phyloP scores from a whole-genome alignment of 148 eudicot genomes.

The Chenopodium quinoa region DNA sequence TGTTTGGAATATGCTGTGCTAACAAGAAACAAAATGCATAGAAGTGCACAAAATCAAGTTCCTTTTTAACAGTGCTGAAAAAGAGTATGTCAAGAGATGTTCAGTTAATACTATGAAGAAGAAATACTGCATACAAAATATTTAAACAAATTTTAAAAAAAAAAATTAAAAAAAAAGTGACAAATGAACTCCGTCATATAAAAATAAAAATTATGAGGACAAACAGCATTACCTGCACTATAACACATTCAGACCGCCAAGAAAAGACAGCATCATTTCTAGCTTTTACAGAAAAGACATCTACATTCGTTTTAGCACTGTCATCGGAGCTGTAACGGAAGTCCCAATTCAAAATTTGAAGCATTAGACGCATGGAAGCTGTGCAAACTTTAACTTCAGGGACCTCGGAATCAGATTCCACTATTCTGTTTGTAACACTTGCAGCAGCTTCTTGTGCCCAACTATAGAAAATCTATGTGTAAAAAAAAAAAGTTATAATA shows the following conservation, averaged over 20 bases:
- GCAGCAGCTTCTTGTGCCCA: slow-evolving; percentile 92
- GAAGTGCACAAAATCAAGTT: neutral
- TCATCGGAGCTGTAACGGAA: slow-evolving; percentile 49
- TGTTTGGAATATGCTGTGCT: neutral
- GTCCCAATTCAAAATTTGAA: slow-evolving; percentile 92
- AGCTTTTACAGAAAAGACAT: slow-evolving; percentile 53
- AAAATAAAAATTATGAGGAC: neutral
- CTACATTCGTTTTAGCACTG: slow-evolving; percentile 43
- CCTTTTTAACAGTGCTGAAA: neutral
- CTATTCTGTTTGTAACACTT: slow-evolving; percentile 59
- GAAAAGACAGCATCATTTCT: slow-evolving; percentile 43
- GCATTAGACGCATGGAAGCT: slow-evolving; percentile 77
- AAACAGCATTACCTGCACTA: slow-evolving; percentile 63
- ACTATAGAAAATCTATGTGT: slow-evolving; percentile 63
- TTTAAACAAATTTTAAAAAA: too few species aligned
- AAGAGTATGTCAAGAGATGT: neutral
- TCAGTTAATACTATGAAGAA: slow-evolving; percentile 1
- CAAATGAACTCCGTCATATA: neutral
- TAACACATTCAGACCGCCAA: slow-evolving; percentile 54
- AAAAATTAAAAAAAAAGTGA: neutral
- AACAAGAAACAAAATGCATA: neutral
- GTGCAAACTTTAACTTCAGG: slow-evolving; percentile 87
- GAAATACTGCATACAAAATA: neutral
- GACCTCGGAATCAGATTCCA: slow-evolving; percentile 62
- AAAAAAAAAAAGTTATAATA: slow-evolving; percentile 7